A percentile compares a stretch with the other conserved stretches of the same genome.
Evolutionary conservation across 129 eudicot genomes (phyloP).

Genomic region (Tagetes erecta): DNA sequence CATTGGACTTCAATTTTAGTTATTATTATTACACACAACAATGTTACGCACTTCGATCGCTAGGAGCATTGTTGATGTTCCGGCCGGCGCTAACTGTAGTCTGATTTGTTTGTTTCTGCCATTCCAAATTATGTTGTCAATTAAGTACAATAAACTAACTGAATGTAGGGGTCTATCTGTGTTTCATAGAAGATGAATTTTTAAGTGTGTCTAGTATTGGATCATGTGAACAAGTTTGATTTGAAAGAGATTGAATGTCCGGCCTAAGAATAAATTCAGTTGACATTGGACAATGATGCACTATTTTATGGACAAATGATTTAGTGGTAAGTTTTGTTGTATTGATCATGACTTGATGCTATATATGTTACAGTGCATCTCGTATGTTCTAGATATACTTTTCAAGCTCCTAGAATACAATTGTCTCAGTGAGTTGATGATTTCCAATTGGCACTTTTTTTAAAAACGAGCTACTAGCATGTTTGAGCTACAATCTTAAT

Average conservation of each 20-base stretch:
- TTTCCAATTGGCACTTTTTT: slow-evolving; percentile 12
- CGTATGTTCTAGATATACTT: not conserved
- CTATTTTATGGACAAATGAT: not conserved
- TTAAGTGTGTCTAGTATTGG: not conserved
- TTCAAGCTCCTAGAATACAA: not conserved
- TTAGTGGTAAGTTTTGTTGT: not conserved
- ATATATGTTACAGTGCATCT: not conserved
- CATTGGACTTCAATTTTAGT: not conserved
- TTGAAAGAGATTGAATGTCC: not conserved
- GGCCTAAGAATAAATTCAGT: not conserved
- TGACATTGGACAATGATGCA: not conserved
- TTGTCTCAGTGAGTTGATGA: not conserved
- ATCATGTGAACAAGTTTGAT: slow-evolving; percentile 1
- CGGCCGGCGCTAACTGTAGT: slow-evolving; percentile 14
- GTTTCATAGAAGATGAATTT: not conserved
- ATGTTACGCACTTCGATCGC: slow-evolving; percentile 2
- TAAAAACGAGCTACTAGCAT: not conserved
- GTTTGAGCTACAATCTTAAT: not conserved
- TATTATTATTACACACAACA: not conserved
- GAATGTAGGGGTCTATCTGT: not conserved
- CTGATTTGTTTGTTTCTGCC: not conserved
- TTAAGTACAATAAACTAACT: slow-evolving; percentile 6
- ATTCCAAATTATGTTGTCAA: not conserved
- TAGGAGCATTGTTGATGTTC: slow-evolving; percentile 11
- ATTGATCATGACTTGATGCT: not conserved